Evolutionary conservation across 495 filamentous ascomycete genomes (phyloP), one percentile per base, ranked within the genome.

Genomic region (Physcia stellaris): DNA sequence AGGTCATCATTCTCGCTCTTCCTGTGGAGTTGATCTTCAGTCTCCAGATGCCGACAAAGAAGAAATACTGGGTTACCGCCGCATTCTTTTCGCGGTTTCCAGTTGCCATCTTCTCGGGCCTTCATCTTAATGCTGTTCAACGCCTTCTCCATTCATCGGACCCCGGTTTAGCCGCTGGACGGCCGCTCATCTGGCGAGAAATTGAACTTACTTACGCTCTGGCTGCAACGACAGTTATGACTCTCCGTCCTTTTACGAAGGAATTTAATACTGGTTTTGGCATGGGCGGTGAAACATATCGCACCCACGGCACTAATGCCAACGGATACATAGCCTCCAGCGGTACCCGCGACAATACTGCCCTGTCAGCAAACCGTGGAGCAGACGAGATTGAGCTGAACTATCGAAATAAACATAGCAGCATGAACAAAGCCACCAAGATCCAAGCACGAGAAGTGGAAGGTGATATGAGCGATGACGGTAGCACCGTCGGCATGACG

Each of bases 221-320:
- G 21, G 55, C 65, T 18, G 61, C 64, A 13, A 62, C 60, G 48
- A 64, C 61, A 7, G 58, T 61, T 15, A 66, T 67, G 40, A 67
- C 59, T 40, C 58, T 70, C 9, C 53, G 61, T 1, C 66, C 66
- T 0, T 70, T 69, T 45, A 66, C 70, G 58, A 2, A 23, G n/a
- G 15, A 36, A 1, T 23, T 23, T 23, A 3, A 36, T 23, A 36
- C 34, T 23, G 4, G 34, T 16, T 33, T 33, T 15, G 31, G 31
- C 13, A 7, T 33, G 15, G 31, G 31, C 6, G 31, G 31, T 6
- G 31, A 33, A 6, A 33, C 20, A 18, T 12, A 15, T 6, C 31
- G 31, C 13, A 33, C 31, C 6, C 31, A 33, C 13, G 31, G n/a
- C 6, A n/a, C n/a, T n/a, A n/a, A n/a, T n/a, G 31, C 31, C 13